phyloP scores from a whole-genome alignment of 257 asterid genomes.

The Salvia rosmarinus region DNA sequence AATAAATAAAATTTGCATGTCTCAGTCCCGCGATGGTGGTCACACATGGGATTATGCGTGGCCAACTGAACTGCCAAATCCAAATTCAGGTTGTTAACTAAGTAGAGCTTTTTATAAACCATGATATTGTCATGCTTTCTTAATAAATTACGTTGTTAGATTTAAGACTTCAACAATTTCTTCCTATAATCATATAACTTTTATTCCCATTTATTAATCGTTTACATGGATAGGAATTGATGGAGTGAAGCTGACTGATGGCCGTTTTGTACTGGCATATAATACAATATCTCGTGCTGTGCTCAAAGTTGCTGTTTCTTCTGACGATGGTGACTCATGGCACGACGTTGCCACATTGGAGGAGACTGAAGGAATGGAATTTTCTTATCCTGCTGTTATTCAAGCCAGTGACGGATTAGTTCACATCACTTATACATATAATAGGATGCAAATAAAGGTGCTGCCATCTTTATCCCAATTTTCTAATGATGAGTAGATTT shows the following conservation, averaged over 20 bases:
- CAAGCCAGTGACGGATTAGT: constrained; percentile 76
- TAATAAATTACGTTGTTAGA: not conserved
- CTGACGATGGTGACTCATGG: constrained; percentile 91
- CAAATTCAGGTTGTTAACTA: constrained; percentile 74
- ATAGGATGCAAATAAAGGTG: constrained; percentile 91
- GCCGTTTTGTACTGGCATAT: constrained; percentile 76
- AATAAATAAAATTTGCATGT: constrained; percentile 71
- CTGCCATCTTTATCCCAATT: not conserved
- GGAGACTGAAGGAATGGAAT: constrained; percentile 74
- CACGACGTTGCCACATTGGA: constrained; percentile 71
- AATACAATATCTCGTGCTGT: constrained; percentile 82
- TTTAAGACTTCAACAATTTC: not conserved
- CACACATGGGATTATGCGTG: constrained; percentile 83
- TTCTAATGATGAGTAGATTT: not conserved
- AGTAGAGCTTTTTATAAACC: not conserved
- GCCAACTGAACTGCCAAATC: constrained; percentile 82
- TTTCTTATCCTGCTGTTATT: constrained; percentile 96
- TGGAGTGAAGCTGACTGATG: constrained; percentile 85
- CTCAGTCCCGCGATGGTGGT: constrained; percentile 87
- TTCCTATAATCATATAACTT: not conserved
- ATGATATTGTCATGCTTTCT: not conserved
- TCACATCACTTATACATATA: constrained; percentile 88
- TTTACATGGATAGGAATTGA: constrained; percentile 65
- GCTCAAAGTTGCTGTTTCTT: constrained; percentile 76
- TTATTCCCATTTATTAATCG: constrained; percentile 9